Base-by-base conservation (phyloP, 352 stramenopile genomes). In the Phytopythium oedochilum region DNA sequence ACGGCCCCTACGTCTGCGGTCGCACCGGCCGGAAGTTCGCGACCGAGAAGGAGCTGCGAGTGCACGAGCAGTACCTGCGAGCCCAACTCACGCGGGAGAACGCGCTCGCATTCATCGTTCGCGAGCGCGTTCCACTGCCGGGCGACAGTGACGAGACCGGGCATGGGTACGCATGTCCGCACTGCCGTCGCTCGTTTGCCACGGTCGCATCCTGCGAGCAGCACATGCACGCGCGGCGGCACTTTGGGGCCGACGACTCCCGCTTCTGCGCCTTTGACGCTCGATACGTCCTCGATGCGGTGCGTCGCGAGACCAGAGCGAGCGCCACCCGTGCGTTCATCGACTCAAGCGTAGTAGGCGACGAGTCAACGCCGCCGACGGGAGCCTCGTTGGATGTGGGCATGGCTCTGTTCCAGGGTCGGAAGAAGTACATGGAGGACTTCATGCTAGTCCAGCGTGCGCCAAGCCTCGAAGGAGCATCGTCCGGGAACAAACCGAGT, bases 401-500 rank as follows among this genome's bases (percentile, higher is more conserved):
- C 7, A 53, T 75, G 18, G 76, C 77, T 18, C 45, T 89, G 17
- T 84, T 98, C 53, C 92, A 98, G 80, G 95, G 95, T 29, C 80
- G 94, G 35, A 86, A 95, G 67, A 78, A 78, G 51, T 96, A 93
- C 65, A 98, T 98, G 72, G 95, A 99, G 77, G 96, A 96, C 47
- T 76, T 84, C 22, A 57, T 89, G 34, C 55, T 83, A 17, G 64
- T 79, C 5, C 45, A 52, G 29, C 45, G 26, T n/a, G n/a, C 29
- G 10, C 45, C 45, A 17, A 9, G 17, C 17, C 31, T 52, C 23
- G 29, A 20, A 20, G 23, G 15, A 12, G 23, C 43, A 11, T 14
- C 43, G 3, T 11, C 40, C 20, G 14, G 3, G 2, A 14, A 34
- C 5, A 34, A 32, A 17, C 22, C 18, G 15, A 32, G 45, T 18